These are phyloP conservation scores for Blastocladiella britannica DNA, from an alignment of 192 early-diverging fungal genomes.

Conservation along the genomic window DNA sequence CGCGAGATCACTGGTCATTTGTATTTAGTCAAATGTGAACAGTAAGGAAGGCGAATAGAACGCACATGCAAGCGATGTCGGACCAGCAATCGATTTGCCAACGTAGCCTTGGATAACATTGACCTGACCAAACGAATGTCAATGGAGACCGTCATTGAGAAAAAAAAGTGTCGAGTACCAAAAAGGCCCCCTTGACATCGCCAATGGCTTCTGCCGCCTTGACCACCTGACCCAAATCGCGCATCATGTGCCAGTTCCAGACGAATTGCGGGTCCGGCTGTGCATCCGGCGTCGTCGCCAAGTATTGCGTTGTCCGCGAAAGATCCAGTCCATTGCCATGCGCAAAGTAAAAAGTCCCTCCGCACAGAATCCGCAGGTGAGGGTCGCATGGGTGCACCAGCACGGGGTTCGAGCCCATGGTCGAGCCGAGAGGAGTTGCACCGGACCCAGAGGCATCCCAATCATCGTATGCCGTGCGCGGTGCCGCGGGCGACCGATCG, in stretches of 20 bases:
- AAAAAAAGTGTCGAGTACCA: too few relatives aligned
- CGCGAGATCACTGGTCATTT: slow-evolving; percentile 17
- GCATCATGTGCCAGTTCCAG: not conserved
- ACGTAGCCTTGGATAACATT: slow-evolving; percentile 59
- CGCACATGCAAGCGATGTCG: not conserved
- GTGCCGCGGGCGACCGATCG: not conserved
- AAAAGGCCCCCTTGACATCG: not conserved
- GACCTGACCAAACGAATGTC: slow-evolving; percentile 15
- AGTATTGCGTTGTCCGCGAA: not conserved
- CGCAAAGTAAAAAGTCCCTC: not conserved
- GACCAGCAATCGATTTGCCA: slow-evolving; percentile 18
- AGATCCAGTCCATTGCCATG: not conserved
- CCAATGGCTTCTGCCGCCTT: not conserved
- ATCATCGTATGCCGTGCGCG: not conserved
- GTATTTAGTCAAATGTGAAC: not conserved
- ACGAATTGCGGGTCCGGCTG: not conserved
- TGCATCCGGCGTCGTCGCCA: not conserved
- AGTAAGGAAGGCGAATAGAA: slow-evolving; percentile 1
- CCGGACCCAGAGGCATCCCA: not conserved
- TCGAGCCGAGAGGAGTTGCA: too few relatives aligned
- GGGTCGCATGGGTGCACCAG: not conserved
- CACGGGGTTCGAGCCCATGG: too few relatives aligned
- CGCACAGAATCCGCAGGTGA: not conserved
- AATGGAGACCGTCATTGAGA: too few relatives aligned
- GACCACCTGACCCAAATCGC: not conserved